Conservation (phyloP, 2,329 filamentous ascomycete species). For the Chaetothyriales sp. region DNA sequence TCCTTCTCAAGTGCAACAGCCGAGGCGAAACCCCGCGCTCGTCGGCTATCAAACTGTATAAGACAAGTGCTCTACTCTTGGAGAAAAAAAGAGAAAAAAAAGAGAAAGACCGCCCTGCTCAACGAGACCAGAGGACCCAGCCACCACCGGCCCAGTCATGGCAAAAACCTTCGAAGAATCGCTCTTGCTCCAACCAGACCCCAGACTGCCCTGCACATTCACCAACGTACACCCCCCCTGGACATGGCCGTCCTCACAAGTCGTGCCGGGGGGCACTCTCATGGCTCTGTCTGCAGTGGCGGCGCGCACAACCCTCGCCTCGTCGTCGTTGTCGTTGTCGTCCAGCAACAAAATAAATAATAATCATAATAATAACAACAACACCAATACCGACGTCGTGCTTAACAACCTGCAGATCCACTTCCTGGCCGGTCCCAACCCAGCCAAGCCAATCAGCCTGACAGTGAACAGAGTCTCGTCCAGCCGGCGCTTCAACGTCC, state of each 20-base stretch:
- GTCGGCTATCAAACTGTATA: no score
- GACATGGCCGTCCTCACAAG: slow-evolving; percentile 12
- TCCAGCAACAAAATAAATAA: no score
- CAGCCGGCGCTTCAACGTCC: slow-evolving; percentile 12
- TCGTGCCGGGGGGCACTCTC: slow-evolving; percentile 13
- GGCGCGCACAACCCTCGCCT: slow-evolving; percentile 13
- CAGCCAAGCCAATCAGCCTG: slow-evolving; percentile 7
- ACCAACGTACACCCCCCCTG: slow-evolving; percentile 12
- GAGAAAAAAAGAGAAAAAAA: no score
- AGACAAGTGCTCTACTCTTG: no score
- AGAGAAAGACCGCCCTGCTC: no score
- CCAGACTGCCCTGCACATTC: slow-evolving; percentile 1
- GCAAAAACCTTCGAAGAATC: not conserved
- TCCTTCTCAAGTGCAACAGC: no score
- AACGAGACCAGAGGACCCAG: no score
- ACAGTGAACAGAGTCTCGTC: slow-evolving; percentile 12
- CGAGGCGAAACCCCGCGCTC: no score
- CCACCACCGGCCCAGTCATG: no score
- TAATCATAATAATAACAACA: no score
- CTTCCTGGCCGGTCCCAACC: slow-evolving; percentile 12
- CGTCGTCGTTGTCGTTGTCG: not conserved
- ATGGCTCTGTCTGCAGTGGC: slow-evolving; percentile 13
- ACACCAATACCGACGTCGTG: slow-evolving; percentile 3
- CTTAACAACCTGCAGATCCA: slow-evolving; percentile 14
- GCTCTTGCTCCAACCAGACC: slow-evolving; percentile 2